Percentiles rank a stretch among this genome's conserved stretches.
Evolutionary conservation across 768 basidiomycete species (phyloP).

Genomic region (Trametes gibbosa): DNA sequence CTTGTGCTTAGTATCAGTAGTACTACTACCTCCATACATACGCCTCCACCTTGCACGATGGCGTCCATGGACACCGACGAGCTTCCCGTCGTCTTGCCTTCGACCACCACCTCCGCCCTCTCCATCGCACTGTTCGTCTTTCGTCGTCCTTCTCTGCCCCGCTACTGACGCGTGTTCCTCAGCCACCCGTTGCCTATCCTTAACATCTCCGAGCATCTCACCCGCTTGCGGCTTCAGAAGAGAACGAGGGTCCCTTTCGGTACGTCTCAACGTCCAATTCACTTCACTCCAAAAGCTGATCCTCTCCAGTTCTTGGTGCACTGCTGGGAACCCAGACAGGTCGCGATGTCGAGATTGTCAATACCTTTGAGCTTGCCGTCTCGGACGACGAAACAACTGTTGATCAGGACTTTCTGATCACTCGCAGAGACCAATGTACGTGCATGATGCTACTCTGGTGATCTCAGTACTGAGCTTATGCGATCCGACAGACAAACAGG

Average conservation of each 20-base stretch:
- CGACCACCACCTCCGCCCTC: conserved; percentile 69
- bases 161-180: conserved; percentile 26
- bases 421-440: conserved; percentile 86
- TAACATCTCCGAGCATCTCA: conserved; percentile 95
- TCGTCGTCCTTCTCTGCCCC: not conserved
- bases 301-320: conserved; percentile 76
- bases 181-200: conserved; percentile 97
- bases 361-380: conserved; percentile 88
- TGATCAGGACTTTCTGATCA: conserved; percentile 79
- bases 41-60: conserved; percentile 30
- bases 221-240: conserved; percentile 76
- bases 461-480: too few species aligned
- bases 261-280: conserved; percentile 30
- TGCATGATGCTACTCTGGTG: not conserved
- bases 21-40: too few species aligned
- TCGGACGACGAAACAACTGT: conserved; percentile 56
- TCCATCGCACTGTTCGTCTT: conserved; percentile 67
- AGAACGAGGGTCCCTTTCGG: conserved; percentile 62
- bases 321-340: conserved; percentile 93
- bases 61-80: conserved; percentile 78
- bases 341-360: conserved; percentile 94
- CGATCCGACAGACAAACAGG: conserved; percentile 78
- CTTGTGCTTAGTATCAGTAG: too few species aligned
- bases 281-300: not conserved
- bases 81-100: conserved; percentile 67